Percentiles rank a stretch among this genome's conserved stretches.
phyloP scores from a whole-genome alignment of 352 stramenopile species.

The Hyaloperonospora arabidopsidis region DNA sequence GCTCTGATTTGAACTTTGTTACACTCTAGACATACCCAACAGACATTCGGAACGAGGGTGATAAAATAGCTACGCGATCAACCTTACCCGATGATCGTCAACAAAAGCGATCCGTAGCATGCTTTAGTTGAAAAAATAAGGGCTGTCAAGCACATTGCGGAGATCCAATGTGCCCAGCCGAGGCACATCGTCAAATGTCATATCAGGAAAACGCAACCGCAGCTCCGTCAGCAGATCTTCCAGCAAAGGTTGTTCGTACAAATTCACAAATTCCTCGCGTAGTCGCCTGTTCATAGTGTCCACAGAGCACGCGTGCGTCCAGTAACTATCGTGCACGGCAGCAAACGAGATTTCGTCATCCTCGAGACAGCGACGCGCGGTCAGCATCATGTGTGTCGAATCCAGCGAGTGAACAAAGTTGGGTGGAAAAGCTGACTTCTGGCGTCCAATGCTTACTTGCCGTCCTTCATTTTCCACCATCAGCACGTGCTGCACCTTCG shows the following conservation, averaged over 20 bases:
- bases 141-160: conserved; percentile 89
- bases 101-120: neutral
- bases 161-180: conserved; percentile 91
- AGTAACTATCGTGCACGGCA: conserved; percentile 99
- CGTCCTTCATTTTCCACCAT: conserved; percentile 62
- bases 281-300: conserved; percentile 93
- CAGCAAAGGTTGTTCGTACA: conserved; percentile 96
- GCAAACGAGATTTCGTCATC: conserved; percentile 91
- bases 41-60: conserved; percentile 1
- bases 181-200: conserved; percentile 92
- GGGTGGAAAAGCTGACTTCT: conserved; percentile 96
- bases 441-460: conserved; percentile 63
- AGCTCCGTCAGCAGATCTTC: conserved; percentile 90
- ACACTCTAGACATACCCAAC: conserved; percentile 26
- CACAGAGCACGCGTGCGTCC: conserved; percentile 93
- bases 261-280: conserved; percentile 93
- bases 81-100: conserved; percentile 3
- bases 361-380: conserved; percentile 89
- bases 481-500: conserved; percentile 86
- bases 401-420: conserved; percentile 99
- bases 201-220: conserved; percentile 91
- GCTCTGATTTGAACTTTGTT: conserved; percentile 29
- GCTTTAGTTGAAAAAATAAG: conserved; percentile 99
- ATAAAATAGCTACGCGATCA: conserved; percentile 28
- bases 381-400: conserved; percentile 99